These are phyloP conservation scores for Periconia sp. DNA, from an alignment of 2,329 filamentous ascomycete genomes.

Conservation along the genomic window DNA sequence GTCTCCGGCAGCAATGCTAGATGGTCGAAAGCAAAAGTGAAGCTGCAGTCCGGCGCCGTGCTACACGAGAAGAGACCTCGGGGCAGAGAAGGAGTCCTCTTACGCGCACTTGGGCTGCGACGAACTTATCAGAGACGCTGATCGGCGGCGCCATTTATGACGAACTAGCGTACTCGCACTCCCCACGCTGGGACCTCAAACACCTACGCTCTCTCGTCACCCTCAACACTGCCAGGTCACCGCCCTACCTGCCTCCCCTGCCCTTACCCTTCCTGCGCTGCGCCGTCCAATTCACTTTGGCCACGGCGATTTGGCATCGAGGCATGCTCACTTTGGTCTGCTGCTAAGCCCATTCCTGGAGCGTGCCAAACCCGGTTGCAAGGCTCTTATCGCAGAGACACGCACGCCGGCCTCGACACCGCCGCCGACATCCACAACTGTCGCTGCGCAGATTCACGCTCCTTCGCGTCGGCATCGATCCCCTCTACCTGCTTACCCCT, in stretches of 20 bases:
- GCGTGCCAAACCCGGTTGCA: conserved; percentile 8
- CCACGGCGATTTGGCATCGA: conserved; percentile 41
- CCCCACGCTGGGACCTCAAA: conserved; percentile 30
- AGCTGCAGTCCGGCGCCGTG: conserved; percentile 1
- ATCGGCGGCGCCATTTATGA: conserved; percentile 25
- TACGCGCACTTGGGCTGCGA: background rate
- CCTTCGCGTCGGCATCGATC: conserved; percentile 15
- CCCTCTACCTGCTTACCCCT: conserved; percentile 10
- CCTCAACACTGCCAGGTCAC: conserved; percentile 27
- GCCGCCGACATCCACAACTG: conserved; percentile 14
- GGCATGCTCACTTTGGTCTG: conserved; percentile 26
- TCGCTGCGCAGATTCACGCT: conserved; percentile 19
- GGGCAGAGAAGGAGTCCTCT: background rate
- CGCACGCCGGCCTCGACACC: conserved; percentile 13
- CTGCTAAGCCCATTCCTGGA: conserved; percentile 27
- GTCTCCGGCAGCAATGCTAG: too few relatives aligned
- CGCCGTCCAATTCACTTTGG: conserved; percentile 55
- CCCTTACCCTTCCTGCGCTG: conserved; percentile 20
- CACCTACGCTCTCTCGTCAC: conserved; percentile 25
- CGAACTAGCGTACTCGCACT: conserved; percentile 30
- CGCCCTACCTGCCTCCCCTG: conserved; percentile 17
- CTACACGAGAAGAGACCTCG: background rate
- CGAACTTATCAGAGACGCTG: conserved; percentile 1
- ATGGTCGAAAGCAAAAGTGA: conserved; percentile 1
- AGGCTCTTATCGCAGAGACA: conserved; percentile 25